Evolutionary conservation across 106 monocot genomes (phyloP), one percentile per base, ranked within the genome.

Genomic region (Platanthera guangdongensis): DNA sequence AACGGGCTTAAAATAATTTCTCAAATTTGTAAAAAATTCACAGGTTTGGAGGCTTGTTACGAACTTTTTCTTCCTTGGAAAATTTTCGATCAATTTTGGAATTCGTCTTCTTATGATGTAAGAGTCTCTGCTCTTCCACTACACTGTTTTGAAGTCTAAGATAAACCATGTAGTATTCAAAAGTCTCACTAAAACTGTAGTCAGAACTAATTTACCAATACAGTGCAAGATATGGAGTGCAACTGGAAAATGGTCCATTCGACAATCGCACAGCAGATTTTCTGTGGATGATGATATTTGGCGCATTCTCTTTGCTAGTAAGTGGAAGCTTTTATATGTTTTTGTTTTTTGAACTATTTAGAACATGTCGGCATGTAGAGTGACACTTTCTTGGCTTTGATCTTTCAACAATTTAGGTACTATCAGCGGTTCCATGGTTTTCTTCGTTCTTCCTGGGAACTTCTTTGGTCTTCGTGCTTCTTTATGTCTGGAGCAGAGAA

Each of bases 81-180:
- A 52, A 19, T 97, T 97, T 85, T 97, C 97, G 5, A 86, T 97
- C 83, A 97, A 97, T 83, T 97, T 97, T 85, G 97, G 91, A 16
- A 97, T 97, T 72, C 97, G 89, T 45, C 93, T 97, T 57, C 83
- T 97, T 9, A 97, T 92, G 94, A 91, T 97, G 97, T 97, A 82
- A 86, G 89, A 73, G 14, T 77, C 25, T 48, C 39, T 16, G 9
- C 57, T 15, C 30, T 69, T 77, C 32, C 39, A 32, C 6, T 30
- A 32, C 12, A 65, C 65, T 32, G 9, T 65, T 18, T 70, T 18
- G 19, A 5, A 71, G 49, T 51, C 49, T 16, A 16, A 68, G 6
- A 16, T 68, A 57, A 52, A 47, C 22, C 0, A 18, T 7, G 46
- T 5, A 46, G 7, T 75, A 1, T 65, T 30, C 25, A 32, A 25